Evolutionary conservation across 306 rosid genomes (phyloP).

Genomic region (Canavalia gladiata): DNA sequence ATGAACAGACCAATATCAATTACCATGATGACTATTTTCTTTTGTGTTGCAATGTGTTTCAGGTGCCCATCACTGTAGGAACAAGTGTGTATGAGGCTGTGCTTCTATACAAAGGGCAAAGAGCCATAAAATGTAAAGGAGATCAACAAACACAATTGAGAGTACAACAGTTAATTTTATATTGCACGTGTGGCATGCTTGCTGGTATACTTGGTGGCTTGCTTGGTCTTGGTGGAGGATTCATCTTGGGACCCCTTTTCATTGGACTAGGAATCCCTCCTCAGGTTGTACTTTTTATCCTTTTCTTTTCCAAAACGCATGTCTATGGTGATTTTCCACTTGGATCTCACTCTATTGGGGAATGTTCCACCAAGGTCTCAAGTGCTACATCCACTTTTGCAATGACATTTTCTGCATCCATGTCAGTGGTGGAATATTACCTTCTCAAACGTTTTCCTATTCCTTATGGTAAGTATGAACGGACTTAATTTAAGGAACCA

Average conservation of each 20-base stretch:
- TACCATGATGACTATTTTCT: background rate
- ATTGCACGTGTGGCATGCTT: conserved; percentile 60
- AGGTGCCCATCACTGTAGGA: conserved; percentile 50
- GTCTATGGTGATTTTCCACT: background rate
- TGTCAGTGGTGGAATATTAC: conserved; percentile 84
- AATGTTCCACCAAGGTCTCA: conserved; percentile 57
- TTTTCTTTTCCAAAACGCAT: background rate
- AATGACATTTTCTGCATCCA: conserved; percentile 82
- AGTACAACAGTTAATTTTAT: conserved; percentile 56
- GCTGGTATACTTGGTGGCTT: conserved; percentile 84
- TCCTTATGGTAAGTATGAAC: conserved; percentile 63
- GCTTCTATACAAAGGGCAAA: conserved; percentile 62
- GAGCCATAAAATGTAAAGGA: conserved; percentile 70
- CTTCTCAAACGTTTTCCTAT: conserved; percentile 82
- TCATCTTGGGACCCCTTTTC: conserved; percentile 85
- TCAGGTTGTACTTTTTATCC: conserved; percentile 57
- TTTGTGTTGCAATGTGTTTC: background rate
- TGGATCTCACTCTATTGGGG: conserved; percentile 6
- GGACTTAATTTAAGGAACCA: background rate
- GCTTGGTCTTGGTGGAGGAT: conserved; percentile 89
- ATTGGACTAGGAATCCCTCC: conserved; percentile 82
- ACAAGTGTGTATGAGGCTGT: conserved; percentile 44
- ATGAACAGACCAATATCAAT: background rate
- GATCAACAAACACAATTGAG: conserved; percentile 62
- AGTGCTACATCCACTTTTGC: conserved; percentile 88